phyloP scores from a whole-genome alignment of 768 basidiomycete genomes.

The Lactarius tabidus region DNA sequence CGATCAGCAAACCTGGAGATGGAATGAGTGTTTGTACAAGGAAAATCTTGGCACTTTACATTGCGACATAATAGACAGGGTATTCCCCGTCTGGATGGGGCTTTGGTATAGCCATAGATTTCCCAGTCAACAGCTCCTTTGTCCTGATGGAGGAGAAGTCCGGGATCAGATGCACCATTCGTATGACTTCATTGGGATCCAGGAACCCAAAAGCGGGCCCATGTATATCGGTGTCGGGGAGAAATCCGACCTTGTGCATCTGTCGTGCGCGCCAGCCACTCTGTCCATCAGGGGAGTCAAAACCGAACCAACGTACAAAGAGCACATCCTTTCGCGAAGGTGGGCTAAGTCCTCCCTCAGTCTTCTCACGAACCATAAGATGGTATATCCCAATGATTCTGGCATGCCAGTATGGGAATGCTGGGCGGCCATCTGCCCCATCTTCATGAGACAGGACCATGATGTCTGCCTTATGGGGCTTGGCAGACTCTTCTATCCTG shows the following conservation, averaged over 20 bases:
- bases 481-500: too few species aligned
- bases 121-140: not conserved
- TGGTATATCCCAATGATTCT: too few species aligned
- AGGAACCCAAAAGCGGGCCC: constrained; percentile 32
- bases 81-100: constrained; percentile 23
- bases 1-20: constrained; percentile 30
- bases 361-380: too few species aligned
- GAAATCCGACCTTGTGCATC: constrained; percentile 29
- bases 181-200: constrained; percentile 30
- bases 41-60: constrained; percentile 25
- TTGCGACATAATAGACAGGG: constrained; percentile 28
- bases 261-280: constrained; percentile 11
- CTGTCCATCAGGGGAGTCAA: not conserved
- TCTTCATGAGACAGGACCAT: too few species aligned
- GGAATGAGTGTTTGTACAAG: too few species aligned
- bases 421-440: too few species aligned
- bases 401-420: too few species aligned
- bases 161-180: constrained; percentile 32
- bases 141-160: constrained; percentile 28
- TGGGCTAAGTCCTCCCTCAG: constrained; percentile 32
- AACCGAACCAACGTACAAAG: constrained; percentile 10
- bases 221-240: constrained; percentile 14
- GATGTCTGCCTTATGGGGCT: too few species aligned
- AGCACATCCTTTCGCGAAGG: constrained; percentile 1
- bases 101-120: not conserved